phyloP scores from a whole-genome alignment of 2,329 filamentous ascomycete genomes.

The Penicillium sp. region DNA sequence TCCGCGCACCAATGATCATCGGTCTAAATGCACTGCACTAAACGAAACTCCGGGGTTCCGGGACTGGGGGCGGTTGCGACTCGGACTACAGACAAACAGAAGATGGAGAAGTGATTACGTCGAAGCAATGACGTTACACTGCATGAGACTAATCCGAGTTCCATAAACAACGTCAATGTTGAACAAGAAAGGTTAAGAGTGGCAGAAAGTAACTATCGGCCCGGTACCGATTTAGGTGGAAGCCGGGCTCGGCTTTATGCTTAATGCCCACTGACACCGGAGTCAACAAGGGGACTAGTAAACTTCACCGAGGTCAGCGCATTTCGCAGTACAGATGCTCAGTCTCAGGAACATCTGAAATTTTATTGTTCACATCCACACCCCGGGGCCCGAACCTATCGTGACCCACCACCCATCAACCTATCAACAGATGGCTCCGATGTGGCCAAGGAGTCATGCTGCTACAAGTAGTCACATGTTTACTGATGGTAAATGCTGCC shows the following conservation, averaged over 20 bases:
- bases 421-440: not conserved
- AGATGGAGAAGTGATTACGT: not conserved
- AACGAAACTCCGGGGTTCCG: conserved; percentile 4
- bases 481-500: not conserved
- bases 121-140: not conserved
- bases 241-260: not conserved
- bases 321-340: conserved; percentile 4
- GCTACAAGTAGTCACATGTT: not conserved
- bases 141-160: not conserved
- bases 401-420: not conserved
- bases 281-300: not conserved
- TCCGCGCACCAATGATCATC: not conserved
- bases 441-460: not conserved
- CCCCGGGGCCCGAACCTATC: not conserved
- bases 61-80: not conserved
- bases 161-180: not conserved
- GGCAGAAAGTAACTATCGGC: not conserved
- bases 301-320: not conserved
- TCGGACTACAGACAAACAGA: not conserved
- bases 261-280: not conserved
- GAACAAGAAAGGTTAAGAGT: not conserved
- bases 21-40: not conserved
- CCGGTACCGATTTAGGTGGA: not conserved
- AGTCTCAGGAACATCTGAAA: not conserved
- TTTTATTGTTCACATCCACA: not conserved